A percentile compares a stretch with the other conserved stretches of the same genome.
These are phyloP conservation scores for Calonectria leucothoes DNA, from an alignment of 2,329 filamentous ascomycete genomes.

Conservation along the genomic window DNA sequence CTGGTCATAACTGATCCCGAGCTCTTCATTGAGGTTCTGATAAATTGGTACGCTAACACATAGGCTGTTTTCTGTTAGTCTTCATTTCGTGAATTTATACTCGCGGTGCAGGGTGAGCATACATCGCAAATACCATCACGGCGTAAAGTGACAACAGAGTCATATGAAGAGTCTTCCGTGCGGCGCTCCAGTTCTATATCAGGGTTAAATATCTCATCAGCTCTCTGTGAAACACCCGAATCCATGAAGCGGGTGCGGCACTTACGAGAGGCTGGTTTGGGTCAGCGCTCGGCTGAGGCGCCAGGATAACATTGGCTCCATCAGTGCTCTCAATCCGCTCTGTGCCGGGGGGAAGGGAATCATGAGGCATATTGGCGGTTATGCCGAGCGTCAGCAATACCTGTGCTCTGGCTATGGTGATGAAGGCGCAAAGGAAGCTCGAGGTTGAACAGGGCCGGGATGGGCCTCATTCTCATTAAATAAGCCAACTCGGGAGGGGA, in stretches of 20 bases:
- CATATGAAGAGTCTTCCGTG: conserved; percentile 29
- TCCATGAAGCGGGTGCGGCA: no score
- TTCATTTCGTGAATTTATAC: accelerated
- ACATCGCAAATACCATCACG: conserved; percentile 35
- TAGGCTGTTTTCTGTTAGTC: conserved; percentile 1
- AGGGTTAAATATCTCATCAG: not conserved
- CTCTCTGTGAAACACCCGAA: not conserved
- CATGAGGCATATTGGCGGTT: not conserved
- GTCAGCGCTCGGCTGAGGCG: conserved; percentile 31
- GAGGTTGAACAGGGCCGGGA: no score
- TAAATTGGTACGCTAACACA: conserved; percentile 35
- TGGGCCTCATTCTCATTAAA: not conserved
- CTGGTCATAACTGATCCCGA: conserved; percentile 33
- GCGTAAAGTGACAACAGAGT: conserved; percentile 27
- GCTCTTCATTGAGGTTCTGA: conserved; percentile 30
- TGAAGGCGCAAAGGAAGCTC: not conserved
- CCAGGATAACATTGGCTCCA: conserved; percentile 27
- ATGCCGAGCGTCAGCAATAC: not conserved
- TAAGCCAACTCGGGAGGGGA: not conserved
- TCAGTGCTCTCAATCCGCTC: conserved; percentile 28
- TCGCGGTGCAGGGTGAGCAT: not conserved
- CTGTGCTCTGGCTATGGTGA: not conserved
- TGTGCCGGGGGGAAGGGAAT: conserved; percentile 27
- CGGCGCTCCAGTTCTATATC: conserved; percentile 28
- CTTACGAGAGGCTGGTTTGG: conserved; percentile 33